Conservation (phyloP, 108 stramenopile genomes). For the Pelagomonas calceolata region DNA sequence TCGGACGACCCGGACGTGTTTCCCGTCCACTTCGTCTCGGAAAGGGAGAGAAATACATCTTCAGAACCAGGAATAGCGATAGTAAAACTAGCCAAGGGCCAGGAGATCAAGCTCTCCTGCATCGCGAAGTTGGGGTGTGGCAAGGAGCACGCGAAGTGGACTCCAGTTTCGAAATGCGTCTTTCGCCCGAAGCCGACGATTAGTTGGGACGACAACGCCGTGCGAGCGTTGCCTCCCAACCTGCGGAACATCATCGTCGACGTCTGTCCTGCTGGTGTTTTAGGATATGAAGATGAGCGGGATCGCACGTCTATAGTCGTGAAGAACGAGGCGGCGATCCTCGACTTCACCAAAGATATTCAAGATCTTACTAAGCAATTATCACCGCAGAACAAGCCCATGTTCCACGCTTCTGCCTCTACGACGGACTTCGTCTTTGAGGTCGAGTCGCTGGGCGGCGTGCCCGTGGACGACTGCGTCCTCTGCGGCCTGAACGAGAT, state of each 20-base stretch:
- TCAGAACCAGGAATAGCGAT: conserved; percentile 79
- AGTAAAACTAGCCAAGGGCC: conserved; percentile 85
- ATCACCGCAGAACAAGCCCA: conserved; percentile 67
- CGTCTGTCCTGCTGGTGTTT: conserved; percentile 71
- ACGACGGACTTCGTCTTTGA: conserved; percentile 66
- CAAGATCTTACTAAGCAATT: conserved; percentile 60
- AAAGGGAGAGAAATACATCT: conserved; percentile 65
- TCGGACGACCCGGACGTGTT: conserved; percentile 54
- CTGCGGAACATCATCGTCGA: conserved; percentile 75
- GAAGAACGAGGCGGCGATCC: conserved; percentile 66
- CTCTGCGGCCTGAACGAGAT: conserved; percentile 58
- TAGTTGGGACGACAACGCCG: conserved; percentile 70
- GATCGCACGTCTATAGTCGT: conserved; percentile 58
- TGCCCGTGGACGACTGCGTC: conserved; percentile 74
- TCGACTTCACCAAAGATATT: conserved; percentile 58
- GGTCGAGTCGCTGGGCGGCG: conserved; percentile 70
- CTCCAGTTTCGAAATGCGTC: conserved; percentile 83
- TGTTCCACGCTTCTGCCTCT: conserved; percentile 55
- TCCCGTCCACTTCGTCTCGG: conserved; percentile 67
- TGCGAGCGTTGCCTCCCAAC: conserved; percentile 65
- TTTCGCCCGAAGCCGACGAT: conserved; percentile 85
- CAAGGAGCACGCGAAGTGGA: conserved; percentile 98
- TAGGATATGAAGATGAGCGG: conserved; percentile 60
- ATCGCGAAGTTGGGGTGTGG: conserved; percentile 84
- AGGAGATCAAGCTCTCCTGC: conserved; percentile 77